These are phyloP conservation scores for Murraya paniculata DNA, from an alignment of 345 rosid genomes.

Conservation along the genomic window DNA sequence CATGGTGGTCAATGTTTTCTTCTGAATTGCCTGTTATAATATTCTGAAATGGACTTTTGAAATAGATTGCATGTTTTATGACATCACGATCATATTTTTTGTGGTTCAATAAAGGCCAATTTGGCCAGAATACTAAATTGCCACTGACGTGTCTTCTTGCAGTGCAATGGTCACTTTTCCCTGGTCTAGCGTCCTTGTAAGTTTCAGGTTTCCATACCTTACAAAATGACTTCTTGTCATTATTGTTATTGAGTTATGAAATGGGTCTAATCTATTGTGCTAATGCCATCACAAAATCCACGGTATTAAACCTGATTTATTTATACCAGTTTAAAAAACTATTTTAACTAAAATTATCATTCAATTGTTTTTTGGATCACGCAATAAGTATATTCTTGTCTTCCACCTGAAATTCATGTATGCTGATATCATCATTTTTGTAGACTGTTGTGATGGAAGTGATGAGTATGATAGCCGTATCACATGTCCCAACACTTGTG, in stretches of 20 bases:
- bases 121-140: background rate
- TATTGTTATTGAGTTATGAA: background rate
- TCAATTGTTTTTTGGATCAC: background rate
- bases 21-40: background rate
- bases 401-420: background rate
- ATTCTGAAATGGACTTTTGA: background rate
- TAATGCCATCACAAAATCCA: background rate
- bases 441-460: conserved; percentile 81
- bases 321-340: background rate
- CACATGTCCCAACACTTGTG: conserved; percentile 52
- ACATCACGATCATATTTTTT: background rate
- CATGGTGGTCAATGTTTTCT: background rate
- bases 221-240: background rate
- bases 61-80: conserved; percentile 1
- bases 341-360: background rate
- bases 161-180: background rate
- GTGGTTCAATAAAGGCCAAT: background rate
- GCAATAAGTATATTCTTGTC: conserved; percentile 1
- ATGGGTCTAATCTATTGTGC: background rate
- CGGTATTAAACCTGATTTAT: background rate
- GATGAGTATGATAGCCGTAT: conserved; percentile 54
- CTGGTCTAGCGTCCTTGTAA: background rate
- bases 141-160: background rate
- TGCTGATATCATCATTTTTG: conserved; percentile 6
- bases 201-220: background rate